A percentile compares a stretch with the other conserved stretches of the same genome.
Evolutionary conservation across 495 filamentous ascomycete species (phyloP).

Genomic region (Hyaloscypha variabilis): DNA sequence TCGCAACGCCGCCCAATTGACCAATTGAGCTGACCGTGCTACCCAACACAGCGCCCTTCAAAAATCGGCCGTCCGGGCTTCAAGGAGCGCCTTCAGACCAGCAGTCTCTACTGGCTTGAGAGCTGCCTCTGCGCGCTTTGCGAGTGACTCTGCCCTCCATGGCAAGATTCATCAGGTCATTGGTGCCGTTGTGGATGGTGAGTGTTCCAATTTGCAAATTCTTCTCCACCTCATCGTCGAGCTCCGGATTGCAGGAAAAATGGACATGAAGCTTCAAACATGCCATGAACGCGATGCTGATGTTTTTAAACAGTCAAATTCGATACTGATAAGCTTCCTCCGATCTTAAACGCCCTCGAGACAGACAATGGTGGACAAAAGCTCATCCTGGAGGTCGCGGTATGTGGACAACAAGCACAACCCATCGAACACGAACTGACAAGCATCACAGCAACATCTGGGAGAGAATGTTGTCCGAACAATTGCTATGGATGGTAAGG

Average conservation of each 20-base stretch:
- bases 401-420: constrained; percentile 55
- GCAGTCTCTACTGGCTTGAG: constrained; percentile 60
- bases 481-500: constrained; percentile 99
- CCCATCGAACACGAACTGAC: constrained; percentile 41
- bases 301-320: constrained; percentile 69
- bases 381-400: constrained; percentile 94
- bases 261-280: constrained; percentile 14
- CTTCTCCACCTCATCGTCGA: constrained; percentile 19
- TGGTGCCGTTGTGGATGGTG: constrained; percentile 78
- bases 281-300: constrained; percentile 22
- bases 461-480: constrained; percentile 98
- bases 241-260: constrained; percentile 27
- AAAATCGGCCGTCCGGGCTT: constrained; percentile 71
- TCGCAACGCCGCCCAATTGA: constrained; percentile 40
- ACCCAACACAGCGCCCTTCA: constrained; percentile 68
- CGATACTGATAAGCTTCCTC: constrained; percentile 88
- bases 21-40: constrained; percentile 48
- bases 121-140: constrained; percentile 68
- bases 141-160: constrained; percentile 64
- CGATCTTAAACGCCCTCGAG: constrained; percentile 96
- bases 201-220: constrained; percentile 37
- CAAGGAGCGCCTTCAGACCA: constrained; percentile 70
- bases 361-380: constrained; percentile 91
- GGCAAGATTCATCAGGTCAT: constrained; percentile 86
- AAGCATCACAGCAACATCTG: constrained; percentile 85